These are phyloP conservation scores for Geranium incanum DNA, from an alignment of 441 rosid species.

Conservation along the genomic window DNA sequence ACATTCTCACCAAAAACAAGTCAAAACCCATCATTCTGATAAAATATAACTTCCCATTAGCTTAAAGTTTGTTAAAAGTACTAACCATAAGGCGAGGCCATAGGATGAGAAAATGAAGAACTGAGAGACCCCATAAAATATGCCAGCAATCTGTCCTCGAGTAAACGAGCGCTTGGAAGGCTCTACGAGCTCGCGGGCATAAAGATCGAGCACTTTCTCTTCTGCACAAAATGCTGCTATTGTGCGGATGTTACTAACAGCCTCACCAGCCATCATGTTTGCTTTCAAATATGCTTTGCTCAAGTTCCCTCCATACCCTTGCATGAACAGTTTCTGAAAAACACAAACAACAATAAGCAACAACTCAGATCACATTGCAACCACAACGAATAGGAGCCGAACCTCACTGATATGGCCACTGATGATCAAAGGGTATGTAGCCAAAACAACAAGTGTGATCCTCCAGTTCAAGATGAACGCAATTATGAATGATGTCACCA, in stretches of 20 bases:
- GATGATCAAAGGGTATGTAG: constrained; percentile 91
- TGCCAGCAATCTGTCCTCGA: constrained; percentile 99
- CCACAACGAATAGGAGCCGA: constrained; percentile 15
- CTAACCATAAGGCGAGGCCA: constrained; percentile 96
- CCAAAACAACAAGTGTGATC: constrained; percentile 86
- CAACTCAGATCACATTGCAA: no score
- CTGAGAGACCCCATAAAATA: constrained; percentile 91
- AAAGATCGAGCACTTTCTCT: constrained; percentile 69
- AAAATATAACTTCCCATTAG: no score
- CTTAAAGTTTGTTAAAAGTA: constrained; percentile 13
- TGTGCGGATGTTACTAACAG: constrained; percentile 54
- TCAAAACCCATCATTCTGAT: background rate
- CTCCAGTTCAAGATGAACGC: constrained; percentile 99
- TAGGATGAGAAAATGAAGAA: constrained; percentile 86
- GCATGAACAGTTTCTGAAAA: constrained; percentile 80
- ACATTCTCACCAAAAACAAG: background rate
- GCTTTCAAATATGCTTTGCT: constrained; percentile 90
- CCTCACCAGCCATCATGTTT: constrained; percentile 84
- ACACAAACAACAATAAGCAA: no score
- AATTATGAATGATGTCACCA: constrained; percentile 94
- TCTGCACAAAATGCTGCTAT: constrained; percentile 95
- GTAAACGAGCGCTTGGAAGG: constrained; percentile 83
- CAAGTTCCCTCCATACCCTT: constrained; percentile 91
- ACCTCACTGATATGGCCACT: constrained; percentile 97
- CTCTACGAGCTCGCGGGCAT: constrained; percentile 45